Evolutionary conservation across 2,329 filamentous ascomycete genomes (phyloP), one percentile per base, ranked within the genome.

Genomic region (Alternaria consortialis): DNA sequence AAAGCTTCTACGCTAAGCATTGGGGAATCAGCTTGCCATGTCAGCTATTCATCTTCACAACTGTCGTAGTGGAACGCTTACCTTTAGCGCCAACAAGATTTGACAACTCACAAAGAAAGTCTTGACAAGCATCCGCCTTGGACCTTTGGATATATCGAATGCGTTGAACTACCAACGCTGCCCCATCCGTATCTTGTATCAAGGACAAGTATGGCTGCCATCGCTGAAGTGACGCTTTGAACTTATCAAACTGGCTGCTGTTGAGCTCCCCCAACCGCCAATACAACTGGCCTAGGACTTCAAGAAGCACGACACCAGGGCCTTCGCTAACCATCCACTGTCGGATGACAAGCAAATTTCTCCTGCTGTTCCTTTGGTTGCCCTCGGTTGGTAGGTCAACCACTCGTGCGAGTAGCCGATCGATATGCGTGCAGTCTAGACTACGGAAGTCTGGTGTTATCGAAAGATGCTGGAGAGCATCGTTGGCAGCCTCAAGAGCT

Each of bases 251-350:
- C 53, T 76, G 74, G 60, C 74, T 77, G 55, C 74, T 75, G 64
- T 77, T 75, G 56, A 77, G 74, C 47, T 77, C 74, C 36, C 74
- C 74, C 51, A 77, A 53, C 15, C 74, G 69, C 74, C 74, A 77
- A 60, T 76, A 77, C 3, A 76, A 65, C 46, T 77, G 74, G n/a
- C 74, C 74, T 5, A 77, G 68, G 11, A 77, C 74, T 56, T 77
- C 73, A 2, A 77, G 58, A 9, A 76, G 63, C 11, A 77, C 72
- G 8, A 77, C 74, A 5, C 71, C 69, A 9, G 74, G 73, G 4
- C 74, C 74, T 58, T 76, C 73, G 43, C 69, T 71, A 31, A 75
- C 58, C 74, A 77, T 77, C 74, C 74, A 77, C 59, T 76, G 74
- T 32, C 74, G 65, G 44, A 77, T 73, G 15, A 75, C 73, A 20